Conservation (phyloP, 2,329 filamentous ascomycete species). For the Diaporthe batatas region DNA sequence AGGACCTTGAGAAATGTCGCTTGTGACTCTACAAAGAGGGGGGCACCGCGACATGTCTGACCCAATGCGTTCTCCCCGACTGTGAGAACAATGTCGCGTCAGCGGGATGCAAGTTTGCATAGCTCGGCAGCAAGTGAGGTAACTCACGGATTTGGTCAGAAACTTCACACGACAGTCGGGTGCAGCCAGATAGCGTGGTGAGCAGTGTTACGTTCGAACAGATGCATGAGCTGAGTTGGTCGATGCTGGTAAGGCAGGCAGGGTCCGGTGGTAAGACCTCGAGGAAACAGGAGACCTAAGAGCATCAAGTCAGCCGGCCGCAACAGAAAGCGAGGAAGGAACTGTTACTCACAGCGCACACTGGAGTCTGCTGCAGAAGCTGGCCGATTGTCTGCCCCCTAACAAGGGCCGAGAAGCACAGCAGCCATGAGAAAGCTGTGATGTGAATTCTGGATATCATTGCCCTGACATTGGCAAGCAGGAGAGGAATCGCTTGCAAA, state of each 20-base stretch:
- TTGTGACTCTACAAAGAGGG: constrained; percentile 25
- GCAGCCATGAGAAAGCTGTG: constrained; percentile 28
- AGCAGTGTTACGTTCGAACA: constrained; percentile 31
- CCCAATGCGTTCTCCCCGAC: not conserved
- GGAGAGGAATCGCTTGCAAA: not conserved
- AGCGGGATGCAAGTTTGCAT: not conserved
- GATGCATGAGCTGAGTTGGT: constrained; percentile 32
- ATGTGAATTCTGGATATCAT: constrained; percentile 24
- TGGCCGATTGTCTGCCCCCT: constrained; percentile 26
- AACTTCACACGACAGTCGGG: constrained; percentile 25
- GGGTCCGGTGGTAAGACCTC: not conserved
- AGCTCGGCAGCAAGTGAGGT: not conserved
- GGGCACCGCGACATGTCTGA: constrained; percentile 19
- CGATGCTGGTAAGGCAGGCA: constrained; percentile 15
- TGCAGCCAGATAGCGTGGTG: constrained; percentile 25
- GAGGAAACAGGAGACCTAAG: constrained; percentile 30
- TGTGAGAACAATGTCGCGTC: not conserved
- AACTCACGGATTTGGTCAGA: constrained; percentile 31
- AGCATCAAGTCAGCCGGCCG: not conserved
- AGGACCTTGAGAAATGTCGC: constrained; percentile 23
- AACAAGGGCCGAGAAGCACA: constrained; percentile 31
- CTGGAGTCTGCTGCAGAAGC: constrained; percentile 22
- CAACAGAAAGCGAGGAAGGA: not conserved
- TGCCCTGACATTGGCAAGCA: constrained; percentile 8
- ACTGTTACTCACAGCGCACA: constrained; percentile 27